Conservation (phyloP, 306 rosid species). For the Fragaria vesca region DNA sequence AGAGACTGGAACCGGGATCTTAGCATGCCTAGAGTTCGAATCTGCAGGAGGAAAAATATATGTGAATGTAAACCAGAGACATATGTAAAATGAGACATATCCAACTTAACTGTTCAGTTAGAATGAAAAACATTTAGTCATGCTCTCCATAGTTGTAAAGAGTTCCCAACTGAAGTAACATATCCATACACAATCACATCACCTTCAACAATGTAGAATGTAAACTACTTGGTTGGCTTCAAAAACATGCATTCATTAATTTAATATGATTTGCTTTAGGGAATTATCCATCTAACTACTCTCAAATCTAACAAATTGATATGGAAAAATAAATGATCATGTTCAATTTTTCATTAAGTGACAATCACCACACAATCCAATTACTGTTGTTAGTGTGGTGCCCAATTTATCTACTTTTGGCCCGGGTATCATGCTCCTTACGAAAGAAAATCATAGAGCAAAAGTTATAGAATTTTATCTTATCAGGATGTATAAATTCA, state of each 20-base stretch:
- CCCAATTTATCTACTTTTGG: background rate
- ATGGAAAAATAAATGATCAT: background rate
- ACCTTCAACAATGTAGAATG: background rate
- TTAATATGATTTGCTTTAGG: background rate
- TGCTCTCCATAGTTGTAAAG: background rate
- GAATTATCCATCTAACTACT: background rate
- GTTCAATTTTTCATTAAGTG: background rate
- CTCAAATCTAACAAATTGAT: background rate
- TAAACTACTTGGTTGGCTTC: background rate
- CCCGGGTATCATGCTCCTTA: background rate
- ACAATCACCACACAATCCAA: conserved; percentile 1
- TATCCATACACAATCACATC: background rate
- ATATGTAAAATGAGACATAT: conserved; percentile 6
- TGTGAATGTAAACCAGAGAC: conserved; percentile 16
- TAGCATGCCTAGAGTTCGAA: conserved; percentile 90
- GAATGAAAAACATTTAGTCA: background rate
- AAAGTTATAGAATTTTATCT: background rate
- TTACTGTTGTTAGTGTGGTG: background rate
- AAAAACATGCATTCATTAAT: background rate
- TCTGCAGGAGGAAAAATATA: conserved; percentile 47
- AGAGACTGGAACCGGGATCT: conserved; percentile 93
- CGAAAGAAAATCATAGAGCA: background rate
- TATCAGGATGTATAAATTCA: background rate
- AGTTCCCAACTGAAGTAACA: background rate
- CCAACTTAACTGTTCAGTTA: background rate